Evolutionary conservation across 1,139 yeast genomes (phyloP).

Genomic region (Candida gigantensis): DNA sequence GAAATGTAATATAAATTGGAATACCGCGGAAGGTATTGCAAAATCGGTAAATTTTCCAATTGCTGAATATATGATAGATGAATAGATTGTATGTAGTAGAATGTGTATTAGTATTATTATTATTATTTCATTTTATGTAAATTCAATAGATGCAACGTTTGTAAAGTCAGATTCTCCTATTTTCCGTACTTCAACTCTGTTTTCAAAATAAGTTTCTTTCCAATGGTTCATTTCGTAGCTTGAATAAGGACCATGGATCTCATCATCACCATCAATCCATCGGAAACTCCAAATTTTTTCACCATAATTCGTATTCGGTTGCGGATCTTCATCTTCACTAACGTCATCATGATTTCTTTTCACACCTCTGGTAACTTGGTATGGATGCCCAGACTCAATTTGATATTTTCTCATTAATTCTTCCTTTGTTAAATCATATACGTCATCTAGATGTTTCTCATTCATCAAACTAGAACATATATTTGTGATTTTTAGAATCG

Average conservation of each 20-base stretch:
- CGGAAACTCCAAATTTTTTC: constrained; percentile 58
- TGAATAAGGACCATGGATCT: constrained; percentile 62
- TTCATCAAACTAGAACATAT: constrained; percentile 46
- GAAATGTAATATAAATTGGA: constrained; percentile 63
- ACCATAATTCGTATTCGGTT: constrained; percentile 22
- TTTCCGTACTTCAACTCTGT: constrained; percentile 45
- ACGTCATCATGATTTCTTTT: constrained; percentile 20
- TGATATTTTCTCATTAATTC: constrained; percentile 56
- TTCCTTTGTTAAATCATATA: constrained; percentile 60
- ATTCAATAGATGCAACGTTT: constrained; percentile 25
- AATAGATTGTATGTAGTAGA: no score
- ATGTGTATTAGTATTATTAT: no score
- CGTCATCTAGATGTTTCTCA: constrained; percentile 39
- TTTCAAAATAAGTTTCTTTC: constrained; percentile 59
- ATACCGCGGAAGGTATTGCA: constrained; percentile 51
- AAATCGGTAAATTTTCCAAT: constrained; percentile 56
- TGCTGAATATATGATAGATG: constrained; percentile 44
- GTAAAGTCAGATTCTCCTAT: constrained; percentile 32
- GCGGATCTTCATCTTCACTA: constrained; percentile 12
- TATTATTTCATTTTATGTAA: constrained; percentile 14
- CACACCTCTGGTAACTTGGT: constrained; percentile 19
- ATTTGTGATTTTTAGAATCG: constrained; percentile 42
- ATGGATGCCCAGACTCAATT: constrained; percentile 50
- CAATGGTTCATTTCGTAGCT: constrained; percentile 58
- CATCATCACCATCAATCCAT: constrained; percentile 53